A percentile compares a stretch with the other conserved stretches of the same genome.
These are phyloP conservation scores for Danielia oregonensis DNA, from an alignment of 805 yeast genomes.

Conservation along the genomic window DNA sequence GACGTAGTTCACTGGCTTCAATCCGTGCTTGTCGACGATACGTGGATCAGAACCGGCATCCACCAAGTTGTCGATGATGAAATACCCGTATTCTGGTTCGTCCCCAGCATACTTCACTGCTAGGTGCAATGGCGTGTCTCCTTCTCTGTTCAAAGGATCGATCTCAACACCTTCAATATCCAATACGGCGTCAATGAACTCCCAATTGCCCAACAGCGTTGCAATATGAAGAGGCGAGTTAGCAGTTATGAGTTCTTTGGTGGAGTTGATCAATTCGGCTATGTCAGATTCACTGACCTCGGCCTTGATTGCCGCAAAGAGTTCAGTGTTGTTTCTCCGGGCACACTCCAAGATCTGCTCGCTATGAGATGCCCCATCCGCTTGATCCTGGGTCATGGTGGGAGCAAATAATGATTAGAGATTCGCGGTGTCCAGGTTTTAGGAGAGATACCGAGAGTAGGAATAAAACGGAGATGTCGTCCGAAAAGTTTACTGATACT, in stretches of 20 bases:
- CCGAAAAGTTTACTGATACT: too few species aligned
- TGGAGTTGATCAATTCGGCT: slow-evolving; percentile 55
- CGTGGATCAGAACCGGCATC: slow-evolving; percentile 90
- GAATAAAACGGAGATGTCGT: too few species aligned
- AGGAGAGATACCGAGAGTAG: not conserved
- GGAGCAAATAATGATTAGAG: not conserved
- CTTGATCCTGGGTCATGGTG: slow-evolving; percentile 2
- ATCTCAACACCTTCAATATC: slow-evolving; percentile 90
- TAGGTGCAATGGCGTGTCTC: slow-evolving; percentile 85
- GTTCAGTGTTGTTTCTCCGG: slow-evolving; percentile 81
- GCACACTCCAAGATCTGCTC: slow-evolving; percentile 84
- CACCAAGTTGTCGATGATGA: slow-evolving; percentile 71
- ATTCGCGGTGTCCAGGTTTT: not conserved
- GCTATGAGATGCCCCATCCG: slow-evolving; percentile 63
- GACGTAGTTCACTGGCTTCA: slow-evolving; percentile 73
- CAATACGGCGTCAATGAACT: slow-evolving; percentile 72
- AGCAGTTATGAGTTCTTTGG: slow-evolving; percentile 68
- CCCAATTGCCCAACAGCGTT: slow-evolving; percentile 79
- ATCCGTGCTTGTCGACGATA: slow-evolving; percentile 43
- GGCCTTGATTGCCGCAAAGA: slow-evolving; percentile 54
- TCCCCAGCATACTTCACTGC: slow-evolving; percentile 74
- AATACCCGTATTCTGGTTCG: slow-evolving; percentile 83
- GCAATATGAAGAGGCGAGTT: slow-evolving; percentile 81
- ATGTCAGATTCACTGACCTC: slow-evolving; percentile 38
- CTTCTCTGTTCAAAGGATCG: slow-evolving; percentile 74